A percentile compares a stretch with the other conserved stretches of the same genome.
Evolutionary conservation across 2,329 filamentous ascomycete species (phyloP).

Genomic region (Pseudocercospora macadamiae): DNA sequence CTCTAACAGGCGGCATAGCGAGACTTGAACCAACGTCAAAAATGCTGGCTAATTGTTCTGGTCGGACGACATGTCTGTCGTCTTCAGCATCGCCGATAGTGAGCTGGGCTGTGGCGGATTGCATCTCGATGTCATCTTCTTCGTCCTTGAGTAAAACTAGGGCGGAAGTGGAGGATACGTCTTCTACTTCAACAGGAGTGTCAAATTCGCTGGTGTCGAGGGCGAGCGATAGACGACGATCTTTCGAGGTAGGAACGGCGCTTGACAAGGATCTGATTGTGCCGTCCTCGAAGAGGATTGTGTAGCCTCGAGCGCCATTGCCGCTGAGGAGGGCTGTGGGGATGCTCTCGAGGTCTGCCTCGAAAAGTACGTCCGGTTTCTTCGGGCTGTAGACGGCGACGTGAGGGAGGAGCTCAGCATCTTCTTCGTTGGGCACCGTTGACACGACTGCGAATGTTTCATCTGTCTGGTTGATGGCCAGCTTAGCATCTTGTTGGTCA

Average conservation of each 20-base stretch:
- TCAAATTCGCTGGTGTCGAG: constrained; percentile 1
- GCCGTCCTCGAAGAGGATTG: constrained; percentile 74
- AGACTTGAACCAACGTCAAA: constrained; percentile 69
- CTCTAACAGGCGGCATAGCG: constrained; percentile 71
- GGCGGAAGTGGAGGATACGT: constrained; percentile 1
- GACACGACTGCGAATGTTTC: constrained; percentile 46
- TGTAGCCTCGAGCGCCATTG: constrained; percentile 68
- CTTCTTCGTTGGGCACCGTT: constrained; percentile 7
- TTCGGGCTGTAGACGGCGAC: constrained; percentile 67
- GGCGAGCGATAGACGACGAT: constrained; percentile 7
- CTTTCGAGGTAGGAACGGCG: constrained; percentile 6
- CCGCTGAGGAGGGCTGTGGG: constrained; percentile 69
- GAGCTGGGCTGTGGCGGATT: constrained; percentile 14
- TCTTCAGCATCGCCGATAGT: constrained; percentile 48
- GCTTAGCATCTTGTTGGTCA: constrained; percentile 32
- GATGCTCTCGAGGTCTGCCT: constrained; percentile 43
- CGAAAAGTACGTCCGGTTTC: constrained; percentile 58
- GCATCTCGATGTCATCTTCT: constrained; percentile 19
- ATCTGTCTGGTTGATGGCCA: constrained; percentile 69
- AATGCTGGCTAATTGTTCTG: constrained; percentile 69
- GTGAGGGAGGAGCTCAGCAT: constrained; percentile 16
- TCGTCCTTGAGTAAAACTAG: constrained; percentile 13
- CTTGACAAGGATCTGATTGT: constrained; percentile 60
- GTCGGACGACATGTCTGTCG: constrained; percentile 64
- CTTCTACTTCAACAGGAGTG: neutral